Conservation (phyloP, 1,139 yeast species). For the Yamadazyma siamensis region DNA sequence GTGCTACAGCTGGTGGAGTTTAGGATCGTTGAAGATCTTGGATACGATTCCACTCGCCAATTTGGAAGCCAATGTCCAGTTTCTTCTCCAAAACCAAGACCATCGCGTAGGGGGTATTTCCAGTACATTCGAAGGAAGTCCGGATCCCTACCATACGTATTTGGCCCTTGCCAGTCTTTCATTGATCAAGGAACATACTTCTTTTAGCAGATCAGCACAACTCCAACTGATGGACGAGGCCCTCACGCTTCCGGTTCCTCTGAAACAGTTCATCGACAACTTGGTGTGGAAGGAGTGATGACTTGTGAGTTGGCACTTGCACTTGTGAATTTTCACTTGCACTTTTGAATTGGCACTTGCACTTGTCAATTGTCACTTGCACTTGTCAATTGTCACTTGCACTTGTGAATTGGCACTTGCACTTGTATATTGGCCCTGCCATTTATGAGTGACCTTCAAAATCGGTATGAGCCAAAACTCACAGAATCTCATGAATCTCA, state of each 20-base stretch:
- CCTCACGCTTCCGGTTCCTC: slow-evolving; percentile 24
- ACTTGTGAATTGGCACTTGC: too few species aligned
- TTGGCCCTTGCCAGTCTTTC: slow-evolving; percentile 59
- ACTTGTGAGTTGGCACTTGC: neutral
- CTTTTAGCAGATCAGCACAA: slow-evolving; percentile 12
- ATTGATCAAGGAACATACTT: slow-evolving; percentile 27
- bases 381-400: too few species aligned
- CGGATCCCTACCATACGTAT: slow-evolving; percentile 71
- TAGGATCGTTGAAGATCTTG: slow-evolving; percentile 55
- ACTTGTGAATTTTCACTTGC: too few species aligned
- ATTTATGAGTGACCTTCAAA: too few species aligned
- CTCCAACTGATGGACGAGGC: slow-evolving; percentile 23
- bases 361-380: too few species aligned
- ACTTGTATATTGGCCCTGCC: too few species aligned
- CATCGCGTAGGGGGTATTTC: slow-evolving; percentile 74
- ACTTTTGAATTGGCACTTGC: too few species aligned
- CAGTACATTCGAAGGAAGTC: slow-evolving; percentile 56
- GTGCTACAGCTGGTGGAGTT: slow-evolving; percentile 89
- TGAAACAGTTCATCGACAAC: slow-evolving; percentile 16
- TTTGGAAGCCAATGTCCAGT: slow-evolving; percentile 33
- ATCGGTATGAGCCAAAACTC: too few species aligned
- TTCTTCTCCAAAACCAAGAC: slow-evolving; percentile 65
- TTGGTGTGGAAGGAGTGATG: slow-evolving; percentile 7
- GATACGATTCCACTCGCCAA: slow-evolving; percentile 33
- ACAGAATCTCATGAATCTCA: too few species aligned